Evolutionary conservation across 2,329 filamentous ascomycete species (phyloP).

Genomic region (Sporothrix brunneoviolacea): DNA sequence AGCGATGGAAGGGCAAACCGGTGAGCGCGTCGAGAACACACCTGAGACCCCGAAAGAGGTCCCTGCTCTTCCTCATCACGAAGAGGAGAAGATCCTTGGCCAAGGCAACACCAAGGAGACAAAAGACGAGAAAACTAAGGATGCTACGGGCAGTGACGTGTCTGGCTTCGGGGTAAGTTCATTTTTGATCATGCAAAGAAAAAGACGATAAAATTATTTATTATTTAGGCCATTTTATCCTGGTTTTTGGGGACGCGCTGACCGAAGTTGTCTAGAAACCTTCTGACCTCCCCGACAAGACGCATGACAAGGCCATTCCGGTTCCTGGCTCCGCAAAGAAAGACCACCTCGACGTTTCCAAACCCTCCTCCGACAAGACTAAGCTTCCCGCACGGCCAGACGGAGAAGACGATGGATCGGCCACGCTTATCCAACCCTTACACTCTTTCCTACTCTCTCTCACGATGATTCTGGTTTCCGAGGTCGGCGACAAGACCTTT

Average conservation of each 20-base stretch:
- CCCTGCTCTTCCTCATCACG: slow-evolving; percentile 72
- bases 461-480: slow-evolving; percentile 95
- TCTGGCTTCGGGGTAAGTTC: slow-evolving; percentile 52
- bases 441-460: slow-evolving; percentile 90
- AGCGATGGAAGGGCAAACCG: slow-evolving; percentile 58
- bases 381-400: slow-evolving; percentile 9
- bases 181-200: not conserved
- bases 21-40: slow-evolving; percentile 62
- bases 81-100: slow-evolving; percentile 59
- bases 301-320: slow-evolving; percentile 66
- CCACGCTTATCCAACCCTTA: slow-evolving; percentile 63
- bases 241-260: no score
- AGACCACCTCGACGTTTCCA: slow-evolving; percentile 51
- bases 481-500: slow-evolving; percentile 98
- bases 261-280: slow-evolving; percentile 56
- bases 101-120: slow-evolving; percentile 31
- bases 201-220: not conserved
- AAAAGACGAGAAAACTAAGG: slow-evolving; percentile 33
- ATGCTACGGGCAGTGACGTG: slow-evolving; percentile 30
- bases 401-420: slow-evolving; percentile 36
- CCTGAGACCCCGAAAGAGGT: slow-evolving; percentile 81
- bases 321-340: slow-evolving; percentile 60
- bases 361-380: slow-evolving; percentile 28
- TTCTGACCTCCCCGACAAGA: slow-evolving; percentile 68
- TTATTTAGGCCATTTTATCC: no score